Conservation (phyloP, 805 yeast genomes). For the Candida succiphila region DNA sequence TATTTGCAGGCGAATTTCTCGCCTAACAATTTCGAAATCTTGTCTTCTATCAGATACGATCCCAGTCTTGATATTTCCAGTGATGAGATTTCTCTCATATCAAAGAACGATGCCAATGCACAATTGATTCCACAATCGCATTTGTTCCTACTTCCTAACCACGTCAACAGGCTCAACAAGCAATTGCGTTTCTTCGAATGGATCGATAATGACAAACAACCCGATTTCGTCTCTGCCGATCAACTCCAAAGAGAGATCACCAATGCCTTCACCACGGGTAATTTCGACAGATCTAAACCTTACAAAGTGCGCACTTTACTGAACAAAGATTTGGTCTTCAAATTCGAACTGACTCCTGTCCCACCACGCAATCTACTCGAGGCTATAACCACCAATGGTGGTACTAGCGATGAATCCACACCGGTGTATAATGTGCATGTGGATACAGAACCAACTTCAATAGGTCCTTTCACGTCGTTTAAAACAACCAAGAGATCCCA, state of each 20-base stretch:
- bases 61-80: slow-evolving; percentile 35
- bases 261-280: slow-evolving; percentile 18
- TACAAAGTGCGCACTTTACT: slow-evolving; percentile 41
- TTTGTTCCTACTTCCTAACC: slow-evolving; percentile 50
- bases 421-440: slow-evolving; percentile 50
- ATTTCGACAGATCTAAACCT: slow-evolving; percentile 20
- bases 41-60: slow-evolving; percentile 71
- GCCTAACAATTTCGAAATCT: no score
- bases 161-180: slow-evolving; percentile 47
- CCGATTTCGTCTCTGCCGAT: slow-evolving; percentile 23
- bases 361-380: no score
- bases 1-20: no score
- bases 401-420: no score
- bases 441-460: slow-evolving; percentile 39
- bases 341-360: slow-evolving; percentile 23
- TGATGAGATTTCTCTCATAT: slow-evolving; percentile 4
- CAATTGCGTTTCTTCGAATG: slow-evolving; percentile 46
- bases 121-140: slow-evolving; percentile 15
- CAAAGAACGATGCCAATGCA: slow-evolving; percentile 12
- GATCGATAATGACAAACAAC: slow-evolving; percentile 20
- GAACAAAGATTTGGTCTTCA: slow-evolving; percentile 11
- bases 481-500: slow-evolving; percentile 70
- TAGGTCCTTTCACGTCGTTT: slow-evolving; percentile 75
- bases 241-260: slow-evolving; percentile 32
- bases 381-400: slow-evolving; percentile 24